These are phyloP conservation scores for Francoa sonchifolia DNA, from an alignment of 441 rosid genomes.

Conservation along the genomic window DNA sequence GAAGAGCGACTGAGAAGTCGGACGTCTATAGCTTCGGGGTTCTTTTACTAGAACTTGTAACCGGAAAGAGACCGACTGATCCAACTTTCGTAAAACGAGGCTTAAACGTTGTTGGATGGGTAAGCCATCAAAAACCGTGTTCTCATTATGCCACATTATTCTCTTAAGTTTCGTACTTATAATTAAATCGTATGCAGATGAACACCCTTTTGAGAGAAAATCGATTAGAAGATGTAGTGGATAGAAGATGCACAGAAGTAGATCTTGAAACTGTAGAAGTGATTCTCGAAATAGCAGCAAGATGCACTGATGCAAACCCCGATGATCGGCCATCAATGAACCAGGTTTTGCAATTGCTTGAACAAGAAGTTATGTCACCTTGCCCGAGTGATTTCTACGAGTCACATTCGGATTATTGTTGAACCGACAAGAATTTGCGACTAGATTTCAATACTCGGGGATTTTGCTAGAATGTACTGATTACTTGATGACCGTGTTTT, in stretches of 20 bases:
- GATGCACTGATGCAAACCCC: slow-evolving; percentile 74
- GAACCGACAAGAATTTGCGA: too few species aligned
- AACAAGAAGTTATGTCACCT: slow-evolving; percentile 96
- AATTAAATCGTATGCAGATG: slow-evolving; percentile 35
- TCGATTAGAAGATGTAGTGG: slow-evolving; percentile 56
- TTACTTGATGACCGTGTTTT: too few species aligned
- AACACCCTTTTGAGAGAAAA: slow-evolving; percentile 67
- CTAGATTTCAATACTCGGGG: too few species aligned
- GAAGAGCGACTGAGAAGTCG: slow-evolving; percentile 87
- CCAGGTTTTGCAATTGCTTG: slow-evolving; percentile 83
- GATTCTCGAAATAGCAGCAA: slow-evolving; percentile 64
- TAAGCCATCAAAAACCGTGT: slow-evolving; percentile 18
- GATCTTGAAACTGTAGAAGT: slow-evolving; percentile 70
- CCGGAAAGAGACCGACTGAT: slow-evolving; percentile 89
- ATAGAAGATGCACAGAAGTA: slow-evolving; percentile 43
- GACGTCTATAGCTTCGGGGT: slow-evolving; percentile 98
- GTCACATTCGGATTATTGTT: slow-evolving; percentile 48
- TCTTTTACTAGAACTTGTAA: slow-evolving; percentile 78
- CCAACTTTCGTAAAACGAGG: slow-evolving; percentile 64
- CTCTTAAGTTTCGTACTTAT: background rate
- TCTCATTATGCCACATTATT: background rate
- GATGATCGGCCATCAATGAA: slow-evolving; percentile 97
- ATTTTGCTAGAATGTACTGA: too few species aligned
- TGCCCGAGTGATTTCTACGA: slow-evolving; percentile 93
- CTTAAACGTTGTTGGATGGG: slow-evolving; percentile 94